Evolutionary conservation across 2,329 filamentous ascomycete genomes (phyloP).

Genomic region (Colletotrichum australisinense): DNA sequence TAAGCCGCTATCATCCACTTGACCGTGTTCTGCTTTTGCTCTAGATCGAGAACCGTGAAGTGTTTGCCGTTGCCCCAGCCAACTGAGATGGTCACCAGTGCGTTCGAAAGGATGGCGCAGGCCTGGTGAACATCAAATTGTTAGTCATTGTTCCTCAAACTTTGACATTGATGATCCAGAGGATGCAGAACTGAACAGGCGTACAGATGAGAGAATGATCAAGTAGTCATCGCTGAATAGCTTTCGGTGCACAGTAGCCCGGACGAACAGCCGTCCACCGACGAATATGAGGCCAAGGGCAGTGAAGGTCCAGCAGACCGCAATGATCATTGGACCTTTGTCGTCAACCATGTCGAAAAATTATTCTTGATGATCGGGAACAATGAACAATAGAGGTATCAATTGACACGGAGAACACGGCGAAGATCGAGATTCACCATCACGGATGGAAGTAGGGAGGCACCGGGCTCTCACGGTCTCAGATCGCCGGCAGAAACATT

Average conservation of each 20-base stretch:
- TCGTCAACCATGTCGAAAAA: constrained; percentile 12
- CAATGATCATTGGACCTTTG: constrained; percentile 47
- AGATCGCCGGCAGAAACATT: too few relatives aligned
- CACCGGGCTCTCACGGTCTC: too few relatives aligned
- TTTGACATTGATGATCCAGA: neutral
- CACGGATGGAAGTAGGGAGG: too few relatives aligned
- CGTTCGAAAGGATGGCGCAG: constrained; percentile 41
- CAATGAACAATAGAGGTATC: too few relatives aligned
- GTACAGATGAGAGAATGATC: constrained; percentile 46
- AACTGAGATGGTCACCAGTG: constrained; percentile 48
- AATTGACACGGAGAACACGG: too few relatives aligned
- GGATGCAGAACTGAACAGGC: too few relatives aligned
- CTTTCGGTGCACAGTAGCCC: constrained; percentile 42
- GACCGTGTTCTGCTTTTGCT: constrained; percentile 44
- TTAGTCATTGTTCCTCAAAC: neutral
- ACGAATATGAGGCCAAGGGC: constrained; percentile 43
- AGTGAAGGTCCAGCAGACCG: constrained; percentile 44
- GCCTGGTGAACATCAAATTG: neutral
- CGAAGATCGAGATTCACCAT: too few relatives aligned
- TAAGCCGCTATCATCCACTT: constrained; percentile 52
- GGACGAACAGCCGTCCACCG: constrained; percentile 43
- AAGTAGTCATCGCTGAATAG: constrained; percentile 51
- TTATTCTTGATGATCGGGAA: neutral
- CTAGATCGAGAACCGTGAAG: constrained; percentile 42
- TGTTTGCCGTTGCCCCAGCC: constrained; percentile 52